Percentiles rank a stretch among this genome's conserved stretches.
phyloP scores from a whole-genome alignment of 2,329 filamentous ascomycete species.

The Neofusicoccum sp. region DNA sequence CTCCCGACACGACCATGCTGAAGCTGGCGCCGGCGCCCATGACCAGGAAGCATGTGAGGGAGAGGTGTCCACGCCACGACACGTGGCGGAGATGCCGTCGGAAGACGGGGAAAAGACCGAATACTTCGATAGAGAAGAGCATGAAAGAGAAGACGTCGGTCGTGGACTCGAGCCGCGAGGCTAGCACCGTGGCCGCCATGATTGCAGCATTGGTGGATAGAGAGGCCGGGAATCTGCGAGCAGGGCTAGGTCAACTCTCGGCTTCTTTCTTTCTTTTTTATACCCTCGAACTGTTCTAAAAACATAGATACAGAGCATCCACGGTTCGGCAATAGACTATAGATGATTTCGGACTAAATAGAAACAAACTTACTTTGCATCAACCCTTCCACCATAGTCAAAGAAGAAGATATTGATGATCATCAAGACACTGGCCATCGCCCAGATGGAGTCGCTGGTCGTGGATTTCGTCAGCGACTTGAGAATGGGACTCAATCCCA shows the following conservation, averaged over 20 bases:
- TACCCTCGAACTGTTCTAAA: conserved; percentile 8
- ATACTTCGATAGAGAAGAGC: conserved; percentile 95
- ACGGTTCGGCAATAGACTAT: conserved; percentile 20
- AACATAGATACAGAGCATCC: conserved; percentile 12
- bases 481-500: conserved; percentile 91
- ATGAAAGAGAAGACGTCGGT: conserved; percentile 94
- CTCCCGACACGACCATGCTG: conserved; percentile 59
- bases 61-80: conserved; percentile 78
- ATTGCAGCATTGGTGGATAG: conserved; percentile 94
- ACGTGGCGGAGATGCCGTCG: conserved; percentile 82
- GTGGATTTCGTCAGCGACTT: conserved; percentile 95
- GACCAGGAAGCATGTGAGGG: conserved; percentile 75
- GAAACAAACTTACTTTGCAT: conserved; percentile 48
- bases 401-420: conserved; percentile 98
- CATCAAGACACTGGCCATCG: conserved; percentile 89
- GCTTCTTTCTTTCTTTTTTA: background rate
- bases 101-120: conserved; percentile 97
- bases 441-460: conserved; percentile 94
- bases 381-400: conserved; percentile 79
- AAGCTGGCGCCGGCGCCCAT: conserved; percentile 79
- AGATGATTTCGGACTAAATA: background rate
- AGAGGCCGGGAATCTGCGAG: conserved; percentile 66
- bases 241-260: background rate
- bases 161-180: conserved; percentile 83
- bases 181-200: conserved; percentile 94